Evolutionary conservation across 306 rosid genomes (phyloP), one percentile per base, ranked within the genome.

Genomic region (Ceratonia siliqua): DNA sequence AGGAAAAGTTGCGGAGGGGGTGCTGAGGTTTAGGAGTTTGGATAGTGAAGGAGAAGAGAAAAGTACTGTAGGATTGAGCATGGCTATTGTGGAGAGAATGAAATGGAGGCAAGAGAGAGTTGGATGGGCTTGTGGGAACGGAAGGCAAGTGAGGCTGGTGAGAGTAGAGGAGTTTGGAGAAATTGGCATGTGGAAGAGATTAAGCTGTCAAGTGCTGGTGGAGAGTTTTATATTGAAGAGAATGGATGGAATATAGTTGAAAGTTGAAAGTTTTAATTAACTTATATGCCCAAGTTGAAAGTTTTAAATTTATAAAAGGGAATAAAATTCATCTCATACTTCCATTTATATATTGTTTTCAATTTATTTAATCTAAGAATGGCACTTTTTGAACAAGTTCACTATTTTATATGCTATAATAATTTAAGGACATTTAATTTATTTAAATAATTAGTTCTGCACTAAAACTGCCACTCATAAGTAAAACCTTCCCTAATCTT

Each of bases 221-320:
- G 92, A 89, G 70, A 91, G 81, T 38, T 91, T 84, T 84, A 46
- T 73, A 10, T 72, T 84, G 73, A 87, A 25, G 35, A 76, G 80
- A 79, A 72, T 75, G 85, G 79, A 85, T 78, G 79, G 85, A 13
- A 84, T n/a, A n/a, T n/a, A n/a, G n/a, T n/a, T n/a, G n/a, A n/a
- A n/a, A n/a, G n/a, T n/a, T n/a, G n/a, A n/a, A n/a, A n/a, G n/a
- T n/a, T n/a, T n/a, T n/a, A n/a, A n/a, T n/a, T n/a, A n/a, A n/a
- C n/a, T n/a, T n/a, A n/a, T n/a, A n/a, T n/a, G n/a, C n/a, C n/a
- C n/a, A n/a, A n/a, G n/a, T n/a, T n/a, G n/a, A n/a, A n/a, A n/a
- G n/a, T n/a, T n/a, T n/a, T n/a, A n/a, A n/a, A n/a, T n/a, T n/a
- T n/a, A n/a, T n/a, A n/a, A n/a, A n/a, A n/a, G n/a, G n/a, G n/a